These are phyloP conservation scores for Penicillium ochrochloron DNA, from an alignment of 495 filamentous ascomycete genomes.

Conservation along the genomic window DNA sequence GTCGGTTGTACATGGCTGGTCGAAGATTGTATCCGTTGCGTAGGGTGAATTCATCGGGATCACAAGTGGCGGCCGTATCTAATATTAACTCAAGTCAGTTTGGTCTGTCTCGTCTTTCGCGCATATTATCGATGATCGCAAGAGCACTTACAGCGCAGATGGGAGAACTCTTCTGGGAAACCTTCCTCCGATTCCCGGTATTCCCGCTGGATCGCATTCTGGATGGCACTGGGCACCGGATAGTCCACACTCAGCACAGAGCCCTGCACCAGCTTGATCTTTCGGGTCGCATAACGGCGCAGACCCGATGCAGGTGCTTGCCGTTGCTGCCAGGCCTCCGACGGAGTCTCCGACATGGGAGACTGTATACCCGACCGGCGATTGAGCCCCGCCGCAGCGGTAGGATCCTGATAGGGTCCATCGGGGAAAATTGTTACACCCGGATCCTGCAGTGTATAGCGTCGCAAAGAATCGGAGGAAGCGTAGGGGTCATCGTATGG, in stretches of 20 bases:
- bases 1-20: constrained; percentile 97
- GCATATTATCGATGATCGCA: not conserved
- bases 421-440: constrained; percentile 47
- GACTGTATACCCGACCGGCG: constrained; percentile 28
- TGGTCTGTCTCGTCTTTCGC: no score
- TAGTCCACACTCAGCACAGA: constrained; percentile 96
- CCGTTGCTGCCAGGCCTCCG: constrained; percentile 82
- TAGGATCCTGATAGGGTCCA: constrained; percentile 57
- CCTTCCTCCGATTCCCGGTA: constrained; percentile 85
- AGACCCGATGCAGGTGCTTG: constrained; percentile 71
- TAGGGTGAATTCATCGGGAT: constrained; percentile 96
- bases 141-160: constrained; percentile 77
- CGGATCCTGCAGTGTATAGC: constrained; percentile 44
- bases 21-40: constrained; percentile 99
- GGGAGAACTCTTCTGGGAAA: constrained; percentile 82
- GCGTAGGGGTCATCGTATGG: constrained; percentile 83
- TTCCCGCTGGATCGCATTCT: constrained; percentile 93
- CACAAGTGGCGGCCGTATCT: constrained; percentile 96
- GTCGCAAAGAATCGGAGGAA: constrained; percentile 43
- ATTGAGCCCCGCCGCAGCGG: constrained; percentile 51
- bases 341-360: constrained; percentile 44
- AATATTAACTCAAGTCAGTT: constrained; percentile 12
- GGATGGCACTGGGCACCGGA: constrained; percentile 94
- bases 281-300: constrained; percentile 88
- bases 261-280: constrained; percentile 94